Percentiles rank a stretch among this genome's conserved stretches.
phyloP scores from a whole-genome alignment of 108 stramenopile genomes.

The Skeletonema menzelii region DNA sequence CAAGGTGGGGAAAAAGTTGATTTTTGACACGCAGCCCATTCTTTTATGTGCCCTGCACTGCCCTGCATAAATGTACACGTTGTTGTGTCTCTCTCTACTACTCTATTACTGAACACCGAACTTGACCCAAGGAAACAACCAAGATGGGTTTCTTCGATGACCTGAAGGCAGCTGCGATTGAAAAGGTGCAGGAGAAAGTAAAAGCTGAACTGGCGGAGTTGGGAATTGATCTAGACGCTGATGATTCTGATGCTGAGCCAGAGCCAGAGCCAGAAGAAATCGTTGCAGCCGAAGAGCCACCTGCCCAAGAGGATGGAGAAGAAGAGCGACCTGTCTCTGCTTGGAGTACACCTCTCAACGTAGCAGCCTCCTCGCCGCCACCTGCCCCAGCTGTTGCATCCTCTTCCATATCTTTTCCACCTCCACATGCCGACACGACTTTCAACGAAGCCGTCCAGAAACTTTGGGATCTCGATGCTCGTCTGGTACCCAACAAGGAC shows the following conservation, averaged over 20 bases:
- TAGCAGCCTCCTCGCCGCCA: background rate
- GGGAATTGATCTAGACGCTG: background rate
- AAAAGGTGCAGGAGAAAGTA: background rate
- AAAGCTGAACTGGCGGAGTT: background rate
- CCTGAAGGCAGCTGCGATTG: background rate
- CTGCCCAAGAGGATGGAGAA: background rate
- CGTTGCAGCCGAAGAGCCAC: background rate
- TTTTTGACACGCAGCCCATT: too few relatives aligned
- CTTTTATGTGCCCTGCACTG: too few relatives aligned
- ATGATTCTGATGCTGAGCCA: background rate
- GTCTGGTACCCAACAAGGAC: conserved; percentile 71
- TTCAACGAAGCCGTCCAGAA: conserved; percentile 67
- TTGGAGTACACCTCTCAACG: background rate
- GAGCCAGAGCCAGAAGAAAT: background rate
- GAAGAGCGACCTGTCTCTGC: background rate
- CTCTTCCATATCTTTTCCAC: conserved; percentile 19
- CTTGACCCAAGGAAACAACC: background rate
- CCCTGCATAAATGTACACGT: too few relatives aligned
- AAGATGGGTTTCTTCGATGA: conserved; percentile 3
- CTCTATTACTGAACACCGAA: too few relatives aligned
- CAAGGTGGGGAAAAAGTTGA: too few relatives aligned
- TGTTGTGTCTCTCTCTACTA: too few relatives aligned
- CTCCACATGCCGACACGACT: conserved; percentile 19
- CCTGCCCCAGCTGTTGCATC: background rate
- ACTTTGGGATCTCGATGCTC: conserved; percentile 88